Conservation (phyloP, 371 early-diverging fungal species). For the Fennellomyces sp. region DNA sequence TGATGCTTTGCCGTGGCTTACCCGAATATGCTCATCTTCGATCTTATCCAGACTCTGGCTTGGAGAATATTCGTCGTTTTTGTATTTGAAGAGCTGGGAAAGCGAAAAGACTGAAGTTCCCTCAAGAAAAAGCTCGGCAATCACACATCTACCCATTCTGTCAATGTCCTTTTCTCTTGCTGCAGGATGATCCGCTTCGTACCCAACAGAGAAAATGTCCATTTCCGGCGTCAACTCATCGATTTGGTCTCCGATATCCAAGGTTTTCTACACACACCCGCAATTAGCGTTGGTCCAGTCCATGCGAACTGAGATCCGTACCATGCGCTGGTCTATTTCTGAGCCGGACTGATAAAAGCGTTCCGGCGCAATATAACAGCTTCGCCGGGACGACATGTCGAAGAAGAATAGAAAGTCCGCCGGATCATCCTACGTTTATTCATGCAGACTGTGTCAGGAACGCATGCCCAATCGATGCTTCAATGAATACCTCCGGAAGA, state of each 20-base stretch:
- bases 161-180: neutral
- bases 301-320: conserved; percentile 12
- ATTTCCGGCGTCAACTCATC: conserved; percentile 76
- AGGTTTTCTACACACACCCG: conserved; percentile 21
- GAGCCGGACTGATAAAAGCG: conserved; percentile 82
- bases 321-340: conserved; percentile 63
- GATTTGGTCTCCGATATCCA: conserved; percentile 36
- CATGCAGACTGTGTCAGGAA: neutral
- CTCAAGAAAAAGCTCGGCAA: conserved; percentile 94
- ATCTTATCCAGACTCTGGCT: conserved; percentile 72
- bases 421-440: conserved; percentile 78
- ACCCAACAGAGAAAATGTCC: conserved; percentile 96
- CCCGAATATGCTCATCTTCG: conserved; percentile 78
- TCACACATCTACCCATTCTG: conserved; percentile 87
- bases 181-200: conserved; percentile 7
- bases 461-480: neutral
- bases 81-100: conserved; percentile 89
- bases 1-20: conserved; percentile 24
- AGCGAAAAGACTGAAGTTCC: conserved; percentile 88
- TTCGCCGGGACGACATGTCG: conserved; percentile 84
- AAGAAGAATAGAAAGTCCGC: conserved; percentile 95
- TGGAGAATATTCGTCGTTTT: conserved; percentile 78
- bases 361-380: conserved; percentile 96
- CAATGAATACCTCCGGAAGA: conserved; percentile 75
- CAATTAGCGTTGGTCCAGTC: neutral